Evolutionary conservation across 1,284 basidiomycete species (phyloP), one percentile per base, ranked within the genome.

Genomic region (Leccinum solheimii): DNA sequence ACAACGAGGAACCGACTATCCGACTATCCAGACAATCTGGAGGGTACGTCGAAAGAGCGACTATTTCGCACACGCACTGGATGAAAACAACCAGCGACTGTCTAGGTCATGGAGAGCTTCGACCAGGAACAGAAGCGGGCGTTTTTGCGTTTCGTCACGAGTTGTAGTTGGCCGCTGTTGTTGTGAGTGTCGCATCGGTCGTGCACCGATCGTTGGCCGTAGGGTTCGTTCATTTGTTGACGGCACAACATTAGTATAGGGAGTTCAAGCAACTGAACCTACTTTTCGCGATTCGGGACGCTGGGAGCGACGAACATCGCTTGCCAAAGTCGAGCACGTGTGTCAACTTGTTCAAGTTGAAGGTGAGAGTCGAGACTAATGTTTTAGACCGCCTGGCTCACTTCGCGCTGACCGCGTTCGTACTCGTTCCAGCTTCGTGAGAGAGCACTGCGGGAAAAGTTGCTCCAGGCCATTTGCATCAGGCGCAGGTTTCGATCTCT

Each of bases 231-330:
- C 48, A 1, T 14, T 21, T 13, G 21, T 14, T 49, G 48, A 49
- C 6, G 40, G 16, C 9, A 43, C n/a, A 2, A 26, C 23, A 0
- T 26, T 26, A 26, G 23, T 26, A 9, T 70, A 92, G 86, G 8
- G 94, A 95, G 0, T 98, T 98, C 81, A 89, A 88, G 66, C 90
- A 95, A 69, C 83, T 98, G 3, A 81, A 87, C 19, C 95, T 95
- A 0, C 84, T 26, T 88, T 59, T 97, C 68, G 87, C 87, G 1
- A 95, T 98, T 58, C 84, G 92, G 7, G 91, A 91, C 64, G 83
- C 88, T 11, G 91, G 91, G 2, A 69, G 70, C 1, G 93, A 97
- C 71, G 80, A 90, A 65, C 80, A 82, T 49, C 83, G 95, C 7
- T 76, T 97, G 56, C 95, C 94, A 0, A 92, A 91, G 0, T 81